Conservation (phyloP, 129 eudicot species). For the Daucus carota region DH1_v3.0 NC_030382.2:44546001-44546500, state of each 20-base stretch:
- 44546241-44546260: not conserved
- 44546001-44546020: not conserved
- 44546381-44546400: not conserved
- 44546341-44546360: not conserved
- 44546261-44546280: not conserved
- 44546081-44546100: not conserved
- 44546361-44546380: not conserved
- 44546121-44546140: not conserved
- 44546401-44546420: not conserved
- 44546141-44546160: not conserved
- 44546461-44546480: not conserved
- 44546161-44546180: not conserved
- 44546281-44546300: conserved; percentile 3
- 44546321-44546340: not conserved
- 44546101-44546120: not conserved
- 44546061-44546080: not conserved
- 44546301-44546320: conserved; percentile 12
- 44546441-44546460: not conserved
- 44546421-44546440: too few species aligned
- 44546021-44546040: not conserved
- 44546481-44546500: not conserved
- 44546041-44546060: conserved; percentile 4
- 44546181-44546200: not conserved
- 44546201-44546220: not conserved
- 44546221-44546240: not conserved